phyloP scores from a whole-genome alignment of 2,329 filamentous ascomycete species.

The Scleromitrula shiraiana region DNA sequence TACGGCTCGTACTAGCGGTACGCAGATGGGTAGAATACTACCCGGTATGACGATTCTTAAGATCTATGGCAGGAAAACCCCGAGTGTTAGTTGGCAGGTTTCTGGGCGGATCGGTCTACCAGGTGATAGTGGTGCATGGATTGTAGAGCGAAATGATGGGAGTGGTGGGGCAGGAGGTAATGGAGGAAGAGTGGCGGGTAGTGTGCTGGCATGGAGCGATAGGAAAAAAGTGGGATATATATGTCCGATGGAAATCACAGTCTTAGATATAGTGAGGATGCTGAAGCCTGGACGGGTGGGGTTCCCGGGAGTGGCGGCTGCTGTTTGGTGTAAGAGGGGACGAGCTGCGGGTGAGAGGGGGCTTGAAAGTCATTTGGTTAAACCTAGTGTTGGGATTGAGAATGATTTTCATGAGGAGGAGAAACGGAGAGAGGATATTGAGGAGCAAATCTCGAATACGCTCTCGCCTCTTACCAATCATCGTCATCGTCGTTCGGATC shows the following conservation, averaged over 20 bases:
- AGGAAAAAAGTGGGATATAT: slow-evolving; percentile 81
- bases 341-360: background rate
- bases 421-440: background rate
- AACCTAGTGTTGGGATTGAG: background rate
- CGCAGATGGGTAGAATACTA: slow-evolving; percentile 71
- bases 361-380: background rate
- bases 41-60: slow-evolving; percentile 77
- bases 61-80: slow-evolving; percentile 74
- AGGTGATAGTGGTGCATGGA: slow-evolving; percentile 89
- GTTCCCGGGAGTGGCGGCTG: slow-evolving; percentile 55
- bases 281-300: slow-evolving; percentile 63
- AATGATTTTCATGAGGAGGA: background rate
- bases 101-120: slow-evolving; percentile 57
- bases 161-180: slow-evolving; percentile 70
- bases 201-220: slow-evolving; percentile 81
- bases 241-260: slow-evolving; percentile 85
- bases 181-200: slow-evolving; percentile 75
- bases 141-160: slow-evolving; percentile 84
- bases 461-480: no score
- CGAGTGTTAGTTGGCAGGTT: slow-evolving; percentile 63
- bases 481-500: no score
- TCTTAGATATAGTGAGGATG: slow-evolving; percentile 77
- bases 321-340: background rate
- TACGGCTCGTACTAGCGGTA: slow-evolving; percentile 76
- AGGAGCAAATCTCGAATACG: background rate